Evolutionary conservation across 371 early-diverging fungal genomes (phyloP), one percentile per base, ranked within the genome.

Genomic region (Dichotomocladium elegans): DNA sequence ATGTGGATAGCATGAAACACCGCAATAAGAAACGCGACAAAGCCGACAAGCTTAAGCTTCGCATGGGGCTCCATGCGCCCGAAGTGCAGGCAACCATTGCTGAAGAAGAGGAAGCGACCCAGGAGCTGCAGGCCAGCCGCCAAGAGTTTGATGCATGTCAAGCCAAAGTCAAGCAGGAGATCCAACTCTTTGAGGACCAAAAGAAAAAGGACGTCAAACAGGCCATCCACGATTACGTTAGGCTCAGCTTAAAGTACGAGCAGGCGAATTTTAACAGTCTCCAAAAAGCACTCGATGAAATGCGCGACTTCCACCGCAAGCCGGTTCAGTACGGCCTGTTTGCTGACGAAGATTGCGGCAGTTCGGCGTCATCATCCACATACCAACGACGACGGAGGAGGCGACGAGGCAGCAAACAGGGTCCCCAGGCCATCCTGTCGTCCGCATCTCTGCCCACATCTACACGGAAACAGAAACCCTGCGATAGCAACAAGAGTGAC

Each of bases 51-150:
- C 34, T 79, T 21, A 79, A 78, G 45, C 51, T 77, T 19, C 68
- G 72, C 21, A 58, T 76, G 48, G 74, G 74, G n/a, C 62, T 68
- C 14, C 55, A 73, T 35, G 64, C 71, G 14, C 63, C 67, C 6
- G 75, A 72, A 51, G 69, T 70, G n/a, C 67, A 59, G 47, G 57
- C 72, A 25, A 76, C 74, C 2, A 53, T 74, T 8, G 60, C 60
- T 1, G 83, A 83, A 42, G 80, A 80, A 44, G 68, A 64, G 46
- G 65, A 75, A 48, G 81, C 81, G 2, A 68, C 59, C n/a, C 62
- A 58, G 21, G 62, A 50, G 10, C 37, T 80, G 29, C 65, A 69
- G 7, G 54, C 59, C 29, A 57, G 57, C 1, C 55, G 70, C 17
- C 53, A 67, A 17, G 61, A 64, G 15, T 80, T 80, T 55, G 74